These are phyloP conservation scores for Schrenkiella parvula DNA, from an alignment of 345 rosid genomes.

Conservation along the genomic window DNA sequence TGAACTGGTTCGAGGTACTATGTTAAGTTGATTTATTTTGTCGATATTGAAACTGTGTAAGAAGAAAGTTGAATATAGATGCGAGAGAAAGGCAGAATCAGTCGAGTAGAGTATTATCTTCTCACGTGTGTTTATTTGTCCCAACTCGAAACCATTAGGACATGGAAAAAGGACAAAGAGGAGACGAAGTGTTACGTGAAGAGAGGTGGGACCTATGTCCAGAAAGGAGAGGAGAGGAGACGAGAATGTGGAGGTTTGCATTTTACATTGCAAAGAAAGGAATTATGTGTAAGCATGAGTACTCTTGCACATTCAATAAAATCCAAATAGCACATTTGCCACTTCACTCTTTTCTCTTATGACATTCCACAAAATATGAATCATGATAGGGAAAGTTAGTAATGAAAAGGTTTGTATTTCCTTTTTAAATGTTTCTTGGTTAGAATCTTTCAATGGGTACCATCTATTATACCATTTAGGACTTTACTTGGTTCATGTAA, in stretches of 20 bases:
- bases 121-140: conserved; percentile 10
- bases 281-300: not conserved
- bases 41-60: not conserved
- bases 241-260: too few relatives aligned
- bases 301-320: not conserved
- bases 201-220: not conserved
- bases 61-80: not conserved
- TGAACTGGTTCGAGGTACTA: not conserved
- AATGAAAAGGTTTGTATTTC: not conserved
- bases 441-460: not conserved
- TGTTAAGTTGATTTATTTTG: not conserved
- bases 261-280: too few relatives aligned
- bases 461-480: not conserved
- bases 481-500: not conserved
- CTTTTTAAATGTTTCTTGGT: not conserved
- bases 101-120: not conserved
- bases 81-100: not conserved
- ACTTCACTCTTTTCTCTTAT: not conserved
- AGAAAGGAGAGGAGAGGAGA: not conserved
- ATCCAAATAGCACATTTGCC: not conserved
- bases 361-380: not conserved
- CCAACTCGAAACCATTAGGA: not conserved
- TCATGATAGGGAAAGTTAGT: not conserved
- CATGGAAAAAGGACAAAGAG: conserved; percentile 8
- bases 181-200: not conserved